Evolutionary conservation across 2,329 filamentous ascomycete genomes (phyloP).

Genomic region (Diaporthe humulicola): DNA sequence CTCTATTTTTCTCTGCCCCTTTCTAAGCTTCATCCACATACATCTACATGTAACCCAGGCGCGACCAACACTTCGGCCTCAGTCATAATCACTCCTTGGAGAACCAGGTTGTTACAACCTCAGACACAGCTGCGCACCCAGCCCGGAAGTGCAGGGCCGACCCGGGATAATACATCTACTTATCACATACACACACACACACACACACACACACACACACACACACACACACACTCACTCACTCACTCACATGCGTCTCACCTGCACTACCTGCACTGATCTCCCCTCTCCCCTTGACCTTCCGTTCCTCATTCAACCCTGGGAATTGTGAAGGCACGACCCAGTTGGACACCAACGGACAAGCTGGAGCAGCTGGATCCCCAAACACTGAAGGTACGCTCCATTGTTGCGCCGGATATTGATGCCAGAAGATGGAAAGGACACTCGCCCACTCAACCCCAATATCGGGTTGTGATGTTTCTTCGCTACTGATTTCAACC

Average conservation of each 20-base stretch:
- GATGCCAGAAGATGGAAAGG: slow-evolving; percentile 1
- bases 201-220: neutral
- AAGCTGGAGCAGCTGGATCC: slow-evolving; percentile 40
- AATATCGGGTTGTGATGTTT: neutral
- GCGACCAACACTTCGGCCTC: slow-evolving; percentile 3
- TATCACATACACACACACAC: neutral
- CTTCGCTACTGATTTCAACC: neutral
- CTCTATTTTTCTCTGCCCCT: neutral
- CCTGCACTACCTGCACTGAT: neutral
- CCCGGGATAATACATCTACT: slow-evolving; percentile 5
- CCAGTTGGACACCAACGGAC: slow-evolving; percentile 19
- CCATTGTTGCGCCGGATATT: slow-evolving; percentile 32
- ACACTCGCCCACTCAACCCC: neutral
- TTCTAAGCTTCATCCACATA: neutral
- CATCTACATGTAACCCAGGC: neutral
- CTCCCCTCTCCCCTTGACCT: slow-evolving; percentile 14
- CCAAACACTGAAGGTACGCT: slow-evolving; percentile 38
- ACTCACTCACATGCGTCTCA: neutral
- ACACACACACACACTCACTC: neutral
- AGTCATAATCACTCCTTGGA: neutral
- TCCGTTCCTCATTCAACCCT: slow-evolving; percentile 3
- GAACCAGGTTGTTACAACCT: neutral
- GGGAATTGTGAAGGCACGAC: slow-evolving; percentile 28
- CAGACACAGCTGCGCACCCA: slow-evolving; percentile 8
- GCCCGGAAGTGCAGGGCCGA: slow-evolving; percentile 17